phyloP scores from a whole-genome alignment of 2,329 filamentous ascomycete genomes.

The Fusarium pseudograminearum region DNA sequence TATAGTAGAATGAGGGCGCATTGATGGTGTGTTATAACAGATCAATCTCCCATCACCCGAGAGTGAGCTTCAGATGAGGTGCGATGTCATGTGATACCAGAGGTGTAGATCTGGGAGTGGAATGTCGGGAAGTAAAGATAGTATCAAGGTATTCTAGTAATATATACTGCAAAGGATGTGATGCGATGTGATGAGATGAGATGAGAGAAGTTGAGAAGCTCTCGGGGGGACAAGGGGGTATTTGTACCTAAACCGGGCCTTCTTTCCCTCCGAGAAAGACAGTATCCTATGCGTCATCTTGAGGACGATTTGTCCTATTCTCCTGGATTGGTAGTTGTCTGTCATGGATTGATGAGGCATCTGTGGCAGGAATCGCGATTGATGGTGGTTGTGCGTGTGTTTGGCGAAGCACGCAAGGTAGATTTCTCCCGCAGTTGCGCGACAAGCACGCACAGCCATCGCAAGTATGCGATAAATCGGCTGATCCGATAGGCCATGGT shows the following conservation, averaged over 20 bases:
- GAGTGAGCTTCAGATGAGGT: background rate
- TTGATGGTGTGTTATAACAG: too few relatives aligned
- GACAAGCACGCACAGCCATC: background rate
- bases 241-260: background rate
- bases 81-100: background rate
- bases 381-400: background rate
- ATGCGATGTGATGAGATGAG: background rate
- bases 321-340: background rate
- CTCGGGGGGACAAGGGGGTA: background rate
- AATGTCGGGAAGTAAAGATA: background rate
- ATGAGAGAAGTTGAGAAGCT: background rate
- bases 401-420: background rate
- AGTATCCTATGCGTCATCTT: background rate
- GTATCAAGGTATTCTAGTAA: background rate
- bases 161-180: background rate
- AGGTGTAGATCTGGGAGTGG: background rate
- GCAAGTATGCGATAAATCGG: background rate
- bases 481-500: background rate
- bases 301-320: background rate
- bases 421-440: background rate
- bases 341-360: background rate
- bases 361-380: background rate
- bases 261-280: background rate
- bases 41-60: background rate
- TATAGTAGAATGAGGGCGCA: background rate